Base-by-base conservation (phyloP, 2,329 filamentous ascomycete species). In the Fusarium sp. region DNA sequence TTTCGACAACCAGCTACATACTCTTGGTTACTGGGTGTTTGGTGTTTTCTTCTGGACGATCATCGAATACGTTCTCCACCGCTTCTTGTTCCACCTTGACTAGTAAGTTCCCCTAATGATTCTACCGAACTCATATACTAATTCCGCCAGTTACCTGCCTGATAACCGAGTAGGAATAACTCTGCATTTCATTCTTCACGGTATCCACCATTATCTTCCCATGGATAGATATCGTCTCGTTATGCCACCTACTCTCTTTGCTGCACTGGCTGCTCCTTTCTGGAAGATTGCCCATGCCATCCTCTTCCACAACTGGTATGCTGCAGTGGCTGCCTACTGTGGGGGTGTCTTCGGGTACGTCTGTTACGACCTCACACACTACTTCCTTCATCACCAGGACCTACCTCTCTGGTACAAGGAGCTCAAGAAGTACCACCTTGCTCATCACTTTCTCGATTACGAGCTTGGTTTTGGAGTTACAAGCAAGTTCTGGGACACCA, bases 191-290 rank as follows among this genome's bases (percentile, higher is more conserved):
- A 83, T 98, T 43, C 92, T 99, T 27, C 96, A 99, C 76, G 96
- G 96, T 70, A 93, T 99, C 70, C 96, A 99, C 79, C 96, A 99
- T 82, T 99, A 98, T 81, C 88, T 99, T 7, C 96, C 96, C n/a
- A 98, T 99, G 96, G 96, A 99, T 83, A 95, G 91, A 78, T 95
- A 97, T 76, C 91, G 96, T 66, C 90, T 99, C 12, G 96, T 99
- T 71, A 98, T 99, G 96, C 96, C 96, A 2, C 96, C 96, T 0
- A 89, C 93, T 0, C 86, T 99, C 6, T 98, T 99, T 78, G 68
- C 95, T 25, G 87, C 88, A 15, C 90, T 99, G 22, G 95, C 95
- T 8, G 87, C 88, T 0, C 96, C 96, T 0, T 98, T 98, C 84
- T 99, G 93, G 91, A 93, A 93, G 80, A 85, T 99, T 53, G 93